Conservation (phyloP, 345 rosid species). For the Eucalyptus cloeziana region DNA sequence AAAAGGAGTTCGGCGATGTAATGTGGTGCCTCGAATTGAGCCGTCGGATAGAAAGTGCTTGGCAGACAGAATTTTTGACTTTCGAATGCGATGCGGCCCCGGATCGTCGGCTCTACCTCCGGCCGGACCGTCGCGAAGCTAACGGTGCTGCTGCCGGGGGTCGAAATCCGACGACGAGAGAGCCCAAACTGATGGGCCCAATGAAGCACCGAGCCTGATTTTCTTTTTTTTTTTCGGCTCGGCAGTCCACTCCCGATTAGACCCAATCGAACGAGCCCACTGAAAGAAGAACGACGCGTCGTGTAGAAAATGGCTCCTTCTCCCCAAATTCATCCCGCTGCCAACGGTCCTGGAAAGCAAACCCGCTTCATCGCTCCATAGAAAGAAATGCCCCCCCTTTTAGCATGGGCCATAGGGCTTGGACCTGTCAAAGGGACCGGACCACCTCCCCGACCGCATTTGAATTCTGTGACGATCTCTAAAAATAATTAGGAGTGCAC, state of each 20-base stretch:
- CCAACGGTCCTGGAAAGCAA: background rate
- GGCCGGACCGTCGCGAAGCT: background rate
- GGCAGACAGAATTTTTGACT: background rate
- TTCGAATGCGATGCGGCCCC: background rate
- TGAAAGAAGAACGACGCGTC: background rate
- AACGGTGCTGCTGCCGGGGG: background rate
- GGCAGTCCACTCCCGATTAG: background rate
- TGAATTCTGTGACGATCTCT: background rate
- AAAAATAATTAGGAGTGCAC: no score
- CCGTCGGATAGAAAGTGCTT: background rate
- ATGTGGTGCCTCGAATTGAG: background rate
- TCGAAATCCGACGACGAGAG: background rate
- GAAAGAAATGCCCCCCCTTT: background rate
- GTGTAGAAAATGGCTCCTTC: background rate
- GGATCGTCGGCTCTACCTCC: background rate
- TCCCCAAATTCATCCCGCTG: background rate
- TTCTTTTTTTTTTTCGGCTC: background rate
- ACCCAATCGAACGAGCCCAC: background rate
- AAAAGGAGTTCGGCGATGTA: background rate
- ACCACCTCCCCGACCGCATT: background rate
- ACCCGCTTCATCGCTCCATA: background rate
- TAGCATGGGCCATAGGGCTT: background rate
- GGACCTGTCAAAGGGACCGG: background rate
- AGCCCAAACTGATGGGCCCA: background rate
- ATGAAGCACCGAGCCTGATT: background rate